Conservation (phyloP, 179 eudicot species). For the Vitellaria paradoxa region DNA sequence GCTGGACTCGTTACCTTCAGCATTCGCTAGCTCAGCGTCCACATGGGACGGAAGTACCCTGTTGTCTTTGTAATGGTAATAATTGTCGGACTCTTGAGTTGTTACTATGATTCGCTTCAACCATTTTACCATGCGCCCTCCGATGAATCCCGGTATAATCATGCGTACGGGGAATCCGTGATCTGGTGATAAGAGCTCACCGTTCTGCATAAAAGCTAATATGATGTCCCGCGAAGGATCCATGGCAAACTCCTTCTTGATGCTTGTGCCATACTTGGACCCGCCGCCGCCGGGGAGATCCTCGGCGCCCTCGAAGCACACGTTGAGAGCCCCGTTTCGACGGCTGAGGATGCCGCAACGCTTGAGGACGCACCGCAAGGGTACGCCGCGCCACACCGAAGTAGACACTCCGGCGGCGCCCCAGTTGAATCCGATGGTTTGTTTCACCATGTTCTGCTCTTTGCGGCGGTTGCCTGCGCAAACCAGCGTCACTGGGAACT, state of each 20-base stretch:
- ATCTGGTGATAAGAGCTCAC: conserved; percentile 58
- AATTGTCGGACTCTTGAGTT: conserved; percentile 59
- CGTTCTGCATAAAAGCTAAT: conserved; percentile 88
- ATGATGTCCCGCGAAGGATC: conserved; percentile 78
- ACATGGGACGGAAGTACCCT: conserved; percentile 85
- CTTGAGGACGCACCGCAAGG: conserved; percentile 48
- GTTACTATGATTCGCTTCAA: conserved; percentile 73
- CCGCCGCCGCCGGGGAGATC: conserved; percentile 94
- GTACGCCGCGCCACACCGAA: conserved; percentile 84
- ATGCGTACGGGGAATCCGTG: conserved; percentile 80
- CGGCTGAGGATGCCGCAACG: conserved; percentile 60
- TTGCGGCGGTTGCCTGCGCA: conserved; percentile 93
- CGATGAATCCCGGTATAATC: conserved; percentile 87
- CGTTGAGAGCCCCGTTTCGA: conserved; percentile 59
- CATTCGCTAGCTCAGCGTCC: conserved; percentile 80
- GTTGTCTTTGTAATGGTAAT: conserved; percentile 81
- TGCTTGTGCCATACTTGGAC: conserved; percentile 82
- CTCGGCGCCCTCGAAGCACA: conserved; percentile 92
- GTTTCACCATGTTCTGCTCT: conserved; percentile 84
- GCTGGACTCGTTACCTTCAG: conserved; percentile 57
- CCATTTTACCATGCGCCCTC: conserved; percentile 97
- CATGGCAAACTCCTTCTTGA: conserved; percentile 63
- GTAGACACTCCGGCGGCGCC: conserved; percentile 80
- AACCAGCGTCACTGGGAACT: conserved; percentile 73
- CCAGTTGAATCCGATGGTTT: conserved; percentile 92